Conservation (phyloP, 768 basidiomycete genomes). For the Lactarius akahatsu region DNA sequence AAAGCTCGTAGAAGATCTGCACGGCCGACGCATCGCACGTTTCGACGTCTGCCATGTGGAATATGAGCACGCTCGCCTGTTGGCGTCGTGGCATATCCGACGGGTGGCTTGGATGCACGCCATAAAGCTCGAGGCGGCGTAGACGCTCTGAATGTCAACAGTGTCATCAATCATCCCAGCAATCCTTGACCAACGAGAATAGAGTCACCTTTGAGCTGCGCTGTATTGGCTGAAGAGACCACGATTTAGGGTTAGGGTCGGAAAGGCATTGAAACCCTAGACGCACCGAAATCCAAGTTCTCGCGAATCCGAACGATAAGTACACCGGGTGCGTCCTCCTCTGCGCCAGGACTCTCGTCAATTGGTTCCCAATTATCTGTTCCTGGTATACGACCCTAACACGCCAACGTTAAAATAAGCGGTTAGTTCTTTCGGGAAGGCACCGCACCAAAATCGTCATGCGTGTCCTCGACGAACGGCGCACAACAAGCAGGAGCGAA, state of each 20-base stretch:
- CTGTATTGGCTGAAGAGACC: slow-evolving; percentile 75
- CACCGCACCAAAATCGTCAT: slow-evolving; percentile 81
- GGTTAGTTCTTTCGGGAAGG: slow-evolving; percentile 20
- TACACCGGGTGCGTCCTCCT: slow-evolving; percentile 76
- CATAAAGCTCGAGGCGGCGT: slow-evolving; percentile 86
- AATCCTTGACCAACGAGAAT: not conserved
- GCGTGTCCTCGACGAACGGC: slow-evolving; percentile 81
- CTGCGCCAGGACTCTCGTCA: slow-evolving; percentile 80
- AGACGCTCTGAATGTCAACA: slow-evolving; percentile 56
- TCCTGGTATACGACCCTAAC: slow-evolving; percentile 80
- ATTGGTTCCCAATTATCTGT: slow-evolving; percentile 90
- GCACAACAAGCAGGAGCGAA: slow-evolving; percentile 85
- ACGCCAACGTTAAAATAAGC: not conserved
- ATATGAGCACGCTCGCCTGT: slow-evolving; percentile 75
- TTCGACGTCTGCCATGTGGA: slow-evolving; percentile 93
- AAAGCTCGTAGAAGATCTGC: slow-evolving; percentile 78
- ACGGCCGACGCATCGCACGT: slow-evolving; percentile 90
- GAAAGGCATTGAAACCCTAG: not conserved
- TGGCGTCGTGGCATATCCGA: slow-evolving; percentile 81
- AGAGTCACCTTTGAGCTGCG: slow-evolving; percentile 78
- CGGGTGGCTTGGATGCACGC: slow-evolving; percentile 75
- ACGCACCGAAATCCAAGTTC: slow-evolving; percentile 84
- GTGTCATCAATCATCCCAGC: not conserved
- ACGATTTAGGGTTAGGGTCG: slow-evolving; percentile 15
- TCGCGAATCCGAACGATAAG: slow-evolving; percentile 90